These are phyloP conservation scores for Puccinia novopanici DNA, from an alignment of 1,284 basidiomycete genomes.

Conservation along the genomic window DNA sequence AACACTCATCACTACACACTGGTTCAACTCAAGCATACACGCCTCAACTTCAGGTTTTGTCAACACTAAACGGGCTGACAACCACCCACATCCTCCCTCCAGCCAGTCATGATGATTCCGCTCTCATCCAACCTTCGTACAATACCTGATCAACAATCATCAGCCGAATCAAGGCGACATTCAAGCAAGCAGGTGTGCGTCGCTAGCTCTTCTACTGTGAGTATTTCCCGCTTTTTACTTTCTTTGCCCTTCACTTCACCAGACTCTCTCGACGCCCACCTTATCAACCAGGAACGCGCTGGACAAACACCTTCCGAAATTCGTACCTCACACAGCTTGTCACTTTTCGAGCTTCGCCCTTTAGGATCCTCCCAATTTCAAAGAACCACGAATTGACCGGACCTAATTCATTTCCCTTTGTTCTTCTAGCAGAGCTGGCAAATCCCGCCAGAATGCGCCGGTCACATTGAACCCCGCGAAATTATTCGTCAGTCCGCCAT, in stretches of 20 bases:
- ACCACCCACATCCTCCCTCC: background rate
- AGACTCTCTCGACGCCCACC: too few relatives aligned
- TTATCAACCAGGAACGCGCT: too few relatives aligned
- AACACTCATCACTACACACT: constrained; percentile 2
- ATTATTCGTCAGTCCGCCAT: constrained; percentile 86
- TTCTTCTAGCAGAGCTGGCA: constrained; percentile 19
- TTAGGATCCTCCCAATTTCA: background rate
- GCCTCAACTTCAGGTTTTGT: background rate
- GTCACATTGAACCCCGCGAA: constrained; percentile 72
- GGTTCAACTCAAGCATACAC: background rate
- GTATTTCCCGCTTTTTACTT: background rate
- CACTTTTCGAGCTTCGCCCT: background rate
- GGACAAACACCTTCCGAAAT: background rate
- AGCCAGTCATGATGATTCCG: constrained; percentile 15
- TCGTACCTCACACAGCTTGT: background rate
- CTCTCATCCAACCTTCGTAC: background rate
- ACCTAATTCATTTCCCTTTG: background rate
- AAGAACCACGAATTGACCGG: background rate
- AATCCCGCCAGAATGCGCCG: constrained; percentile 66
- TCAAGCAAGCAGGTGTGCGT: background rate
- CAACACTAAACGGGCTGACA: background rate
- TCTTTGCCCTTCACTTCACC: background rate
- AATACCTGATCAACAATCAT: background rate
- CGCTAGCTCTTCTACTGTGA: constrained; percentile 17
- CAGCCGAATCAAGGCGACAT: background rate